Percentiles rank a stretch among this genome's conserved stretches.
Conservation (phyloP, 106 monocot species). For the Platanthera zijinensis region DNA sequence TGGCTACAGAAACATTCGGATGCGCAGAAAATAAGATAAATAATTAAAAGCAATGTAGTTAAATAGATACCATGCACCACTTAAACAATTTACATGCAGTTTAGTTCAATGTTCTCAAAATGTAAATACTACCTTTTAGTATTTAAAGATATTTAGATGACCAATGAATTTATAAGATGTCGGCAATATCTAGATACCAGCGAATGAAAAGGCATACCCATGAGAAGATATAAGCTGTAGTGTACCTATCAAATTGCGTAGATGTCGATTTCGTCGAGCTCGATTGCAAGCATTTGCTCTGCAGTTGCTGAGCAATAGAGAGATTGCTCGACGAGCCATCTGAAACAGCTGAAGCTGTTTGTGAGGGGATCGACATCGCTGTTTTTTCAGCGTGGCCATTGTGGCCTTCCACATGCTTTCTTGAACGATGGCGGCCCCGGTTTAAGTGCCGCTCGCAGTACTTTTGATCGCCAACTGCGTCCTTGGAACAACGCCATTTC, state of each 20-base stretch:
- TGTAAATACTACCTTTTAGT: too few relatives aligned
- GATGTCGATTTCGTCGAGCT: constrained; percentile 17
- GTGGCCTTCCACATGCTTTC: constrained; percentile 99
- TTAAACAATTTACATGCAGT: too few relatives aligned
- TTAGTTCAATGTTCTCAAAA: too few relatives aligned
- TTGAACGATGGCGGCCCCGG: constrained; percentile 99
- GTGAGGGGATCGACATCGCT: constrained; percentile 30
- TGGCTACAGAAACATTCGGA: too few relatives aligned
- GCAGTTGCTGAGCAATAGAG: constrained; percentile 21
- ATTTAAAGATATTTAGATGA: too few relatives aligned
- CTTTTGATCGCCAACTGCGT: constrained; percentile 89
- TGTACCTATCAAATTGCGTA: constrained; percentile 28
- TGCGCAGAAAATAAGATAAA: background rate
- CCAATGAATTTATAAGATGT: too few relatives aligned
- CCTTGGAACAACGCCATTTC: constrained; percentile 99
- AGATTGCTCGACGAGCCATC: constrained; percentile 18
- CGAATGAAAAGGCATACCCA: background rate
- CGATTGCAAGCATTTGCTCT: constrained; percentile 31
- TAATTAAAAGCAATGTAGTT: background rate
- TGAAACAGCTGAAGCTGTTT: constrained; percentile 20
- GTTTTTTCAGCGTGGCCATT: constrained; percentile 64
- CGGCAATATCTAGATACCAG: background rate
- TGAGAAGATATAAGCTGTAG: background rate
- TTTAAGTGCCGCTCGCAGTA: constrained; percentile 96
- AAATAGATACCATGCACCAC: background rate